phyloP scores from a whole-genome alignment of 805 yeast species.

The Wickerhamomyces subpelliculosus region DNA sequence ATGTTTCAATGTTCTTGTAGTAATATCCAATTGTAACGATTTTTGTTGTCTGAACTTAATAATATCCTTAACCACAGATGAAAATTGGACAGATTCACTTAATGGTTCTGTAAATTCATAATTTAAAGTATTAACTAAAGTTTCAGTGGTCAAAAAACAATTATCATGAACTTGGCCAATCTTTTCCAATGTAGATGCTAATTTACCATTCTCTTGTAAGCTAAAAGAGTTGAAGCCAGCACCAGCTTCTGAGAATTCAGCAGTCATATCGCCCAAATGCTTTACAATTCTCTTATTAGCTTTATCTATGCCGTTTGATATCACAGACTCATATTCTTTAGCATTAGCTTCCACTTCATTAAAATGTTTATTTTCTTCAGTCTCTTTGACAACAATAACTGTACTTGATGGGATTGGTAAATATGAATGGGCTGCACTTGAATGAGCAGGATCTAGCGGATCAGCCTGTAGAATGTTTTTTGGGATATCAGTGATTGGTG shows the following conservation, averaged over 20 bases:
- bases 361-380: conserved; percentile 34
- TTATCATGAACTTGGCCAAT: conserved; percentile 84
- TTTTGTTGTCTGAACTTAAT: conserved; percentile 48
- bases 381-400: conserved; percentile 15
- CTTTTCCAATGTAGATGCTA: conserved; percentile 58
- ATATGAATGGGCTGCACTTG: conserved; percentile 52
- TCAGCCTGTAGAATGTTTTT: conserved; percentile 49
- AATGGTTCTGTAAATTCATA: conserved; percentile 61
- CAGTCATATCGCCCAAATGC: conserved; percentile 44
- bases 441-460: conserved; percentile 51
- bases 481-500: conserved; percentile 49
- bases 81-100: conserved; percentile 64
- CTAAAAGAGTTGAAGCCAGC: conserved; percentile 55
- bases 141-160: conserved; percentile 43
- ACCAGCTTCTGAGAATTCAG: conserved; percentile 69
- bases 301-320: conserved; percentile 44
- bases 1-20: conserved; percentile 29
- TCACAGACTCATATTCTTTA: conserved; percentile 38
- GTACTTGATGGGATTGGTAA: conserved; percentile 52
- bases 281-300: conserved; percentile 48
- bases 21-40: conserved; percentile 38
- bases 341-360: conserved; percentile 35
- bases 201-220: conserved; percentile 33
- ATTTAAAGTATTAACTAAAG: conserved; percentile 45
- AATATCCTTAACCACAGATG: conserved; percentile 47